These are phyloP conservation scores for Syncephalastrum sp. DNA, from an alignment of 371 early-diverging fungal species.

Conservation along the genomic window DNA sequence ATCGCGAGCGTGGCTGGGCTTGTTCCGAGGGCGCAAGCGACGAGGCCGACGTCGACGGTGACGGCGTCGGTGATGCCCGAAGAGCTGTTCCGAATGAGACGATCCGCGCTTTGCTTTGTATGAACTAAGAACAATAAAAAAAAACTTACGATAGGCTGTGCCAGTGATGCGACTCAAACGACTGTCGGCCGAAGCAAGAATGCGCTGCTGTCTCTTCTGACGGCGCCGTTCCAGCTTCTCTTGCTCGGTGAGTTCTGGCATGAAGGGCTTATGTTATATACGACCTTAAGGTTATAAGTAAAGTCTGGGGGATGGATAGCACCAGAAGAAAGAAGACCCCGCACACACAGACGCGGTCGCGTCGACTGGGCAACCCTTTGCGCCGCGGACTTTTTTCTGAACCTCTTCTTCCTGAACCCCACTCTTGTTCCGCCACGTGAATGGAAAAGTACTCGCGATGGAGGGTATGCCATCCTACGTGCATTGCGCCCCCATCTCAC, in stretches of 20 bases:
- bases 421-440: slow-evolving; percentile 13
- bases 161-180: slow-evolving; percentile 58
- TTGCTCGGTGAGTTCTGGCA: slow-evolving; percentile 42
- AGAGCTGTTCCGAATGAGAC: slow-evolving; percentile 10
- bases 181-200: slow-evolving; percentile 57
- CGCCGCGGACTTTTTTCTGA: too few relatives aligned
- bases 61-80: slow-evolving; percentile 35
- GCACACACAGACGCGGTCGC: too few relatives aligned
- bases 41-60: slow-evolving; percentile 30
- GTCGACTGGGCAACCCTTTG: too few relatives aligned
- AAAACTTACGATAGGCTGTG: slow-evolving; percentile 41
- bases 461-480: slow-evolving; percentile 46
- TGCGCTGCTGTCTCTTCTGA: slow-evolving; percentile 57
- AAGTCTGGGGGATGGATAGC: too few relatives aligned
- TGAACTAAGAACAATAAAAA: background rate
- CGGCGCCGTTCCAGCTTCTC: slow-evolving; percentile 57
- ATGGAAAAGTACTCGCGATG: slow-evolving; percentile 73
- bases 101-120: background rate
- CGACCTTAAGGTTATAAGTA: too few relatives aligned
- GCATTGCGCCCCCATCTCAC: background rate
- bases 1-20: slow-evolving; percentile 15
- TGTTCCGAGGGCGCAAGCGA: slow-evolving; percentile 15
- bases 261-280: background rate
- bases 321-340: too few relatives aligned
- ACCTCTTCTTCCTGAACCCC: too few relatives aligned